Evolutionary conservation across 768 basidiomycete species (phyloP).

Genomic region (Vararia minispora): DNA sequence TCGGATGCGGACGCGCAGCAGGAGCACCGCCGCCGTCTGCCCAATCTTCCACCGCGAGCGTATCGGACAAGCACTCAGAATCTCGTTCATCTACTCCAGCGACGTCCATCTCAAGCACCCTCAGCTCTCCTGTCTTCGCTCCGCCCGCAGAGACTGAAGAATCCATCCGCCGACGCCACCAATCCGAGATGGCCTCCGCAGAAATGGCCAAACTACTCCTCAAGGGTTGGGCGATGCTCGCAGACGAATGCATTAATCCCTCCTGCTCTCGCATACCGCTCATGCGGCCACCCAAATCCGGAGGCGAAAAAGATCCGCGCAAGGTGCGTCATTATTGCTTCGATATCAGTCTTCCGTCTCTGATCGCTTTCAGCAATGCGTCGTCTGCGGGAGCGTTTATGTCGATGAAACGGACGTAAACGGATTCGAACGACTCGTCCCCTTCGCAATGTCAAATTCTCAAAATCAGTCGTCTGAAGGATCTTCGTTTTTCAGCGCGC

Average conservation of each 20-base stretch:
- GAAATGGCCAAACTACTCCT: constrained; percentile 72
- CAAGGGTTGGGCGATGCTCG: constrained; percentile 85
- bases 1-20: background rate
- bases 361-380: constrained; percentile 9
- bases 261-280: constrained; percentile 76
- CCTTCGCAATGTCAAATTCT: background rate
- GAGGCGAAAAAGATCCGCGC: constrained; percentile 47
- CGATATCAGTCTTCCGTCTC: background rate
- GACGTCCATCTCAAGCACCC: constrained; percentile 56
- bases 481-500: no score
- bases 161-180: constrained; percentile 56
- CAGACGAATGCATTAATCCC: constrained; percentile 64
- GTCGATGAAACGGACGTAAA: constrained; percentile 5
- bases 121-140: constrained; percentile 53
- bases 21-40: constrained; percentile 2
- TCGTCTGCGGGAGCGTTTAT: constrained; percentile 13
- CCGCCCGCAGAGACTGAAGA: constrained; percentile 58
- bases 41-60: constrained; percentile 22
- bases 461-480: constrained; percentile 1
- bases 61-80: constrained; percentile 37
- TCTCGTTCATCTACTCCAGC: constrained; percentile 69
- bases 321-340: constrained; percentile 35
- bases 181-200: constrained; percentile 70
- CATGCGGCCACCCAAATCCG: constrained; percentile 60
- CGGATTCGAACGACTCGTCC: constrained; percentile 5